Evolutionary conservation across 805 yeast species (phyloP).

Genomic region (Diddensiella transvaalensis): DNA sequence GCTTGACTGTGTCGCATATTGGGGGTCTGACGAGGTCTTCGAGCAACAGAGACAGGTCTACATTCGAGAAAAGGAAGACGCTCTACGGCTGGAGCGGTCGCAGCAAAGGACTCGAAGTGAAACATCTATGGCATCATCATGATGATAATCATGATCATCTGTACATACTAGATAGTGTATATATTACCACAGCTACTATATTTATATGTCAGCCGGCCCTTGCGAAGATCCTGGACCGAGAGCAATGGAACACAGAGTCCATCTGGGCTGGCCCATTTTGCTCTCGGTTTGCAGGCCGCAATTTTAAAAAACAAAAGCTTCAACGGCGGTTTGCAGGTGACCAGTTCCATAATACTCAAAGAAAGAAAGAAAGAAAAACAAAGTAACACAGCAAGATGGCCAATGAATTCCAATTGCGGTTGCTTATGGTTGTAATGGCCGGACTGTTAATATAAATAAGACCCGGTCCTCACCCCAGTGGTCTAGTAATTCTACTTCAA

Average conservation of each 20-base stretch:
- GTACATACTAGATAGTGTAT: too few relatives aligned
- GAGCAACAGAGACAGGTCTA: conserved; percentile 29
- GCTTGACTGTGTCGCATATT: conserved; percentile 33
- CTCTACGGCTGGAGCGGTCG: conserved; percentile 13
- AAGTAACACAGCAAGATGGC: too few relatives aligned
- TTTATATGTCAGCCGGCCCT: too few relatives aligned
- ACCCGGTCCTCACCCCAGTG: too few relatives aligned
- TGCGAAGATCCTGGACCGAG: too few relatives aligned
- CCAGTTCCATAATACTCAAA: neutral
- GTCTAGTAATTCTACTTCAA: too few relatives aligned
- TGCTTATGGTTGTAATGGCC: too few relatives aligned
- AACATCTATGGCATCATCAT: neutral
- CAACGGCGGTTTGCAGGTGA: neutral
- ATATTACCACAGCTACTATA: neutral
- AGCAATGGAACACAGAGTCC: neutral
- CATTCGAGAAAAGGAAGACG: conserved; percentile 28
- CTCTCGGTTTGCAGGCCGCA: neutral
- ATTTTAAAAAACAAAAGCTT: neutral
- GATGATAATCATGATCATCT: neutral
- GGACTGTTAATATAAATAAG: too few relatives aligned
- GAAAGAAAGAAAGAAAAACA: neutral
- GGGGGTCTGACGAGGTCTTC: conserved; percentile 33
- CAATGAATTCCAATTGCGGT: too few relatives aligned
- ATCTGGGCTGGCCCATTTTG: neutral
- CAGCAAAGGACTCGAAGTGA: neutral